Base-by-base conservation (phyloP, 2,329 filamentous ascomycete species). In the Cercospora janseana region DNA sequence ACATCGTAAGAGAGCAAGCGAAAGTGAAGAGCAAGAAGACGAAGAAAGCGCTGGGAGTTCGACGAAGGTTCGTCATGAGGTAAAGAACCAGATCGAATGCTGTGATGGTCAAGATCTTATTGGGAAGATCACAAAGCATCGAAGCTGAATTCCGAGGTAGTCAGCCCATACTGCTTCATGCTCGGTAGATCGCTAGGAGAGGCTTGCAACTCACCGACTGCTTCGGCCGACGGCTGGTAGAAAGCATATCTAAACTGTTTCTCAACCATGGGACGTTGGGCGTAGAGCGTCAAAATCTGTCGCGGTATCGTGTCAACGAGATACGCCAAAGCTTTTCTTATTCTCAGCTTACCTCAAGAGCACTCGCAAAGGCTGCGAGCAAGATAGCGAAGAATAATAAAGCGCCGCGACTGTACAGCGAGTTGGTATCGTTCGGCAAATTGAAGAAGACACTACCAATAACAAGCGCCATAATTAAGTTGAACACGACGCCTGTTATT, bases 291-390 rank as follows among this genome's bases (percentile, higher is more conserved):
- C 29, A 32, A 32, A 32, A 32, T 32, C 29, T 32, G 29, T 32
- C n/a, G 29, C 9, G 29, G 29, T 32, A 32, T 12, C n/a, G 29
- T 32, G n/a, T 32, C 29, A 32, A 32, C 29, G 3, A 13, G 7
- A 32, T n/a, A 32, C 16, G 8, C 29, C 29, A 12, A 12, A 74
- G 65, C 51, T 75, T 71, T 4, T 66, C 66, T 52, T 75, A 76
- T 4, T 75, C 62, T 1, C 86, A 88, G 35, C 92, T 72, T 66
- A 95, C 92, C 59, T 85, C 82, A 1, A 74, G 71, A 42, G 83
- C 78, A 7, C 79, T 75, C 0, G 72, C 75, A 16, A 84, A 66
- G 2, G 80, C 80, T 55, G 81, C 83, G 57, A 83, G 71, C 3
- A 85, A 66, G 21, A 83, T 67, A 2, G 79, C 79, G 55, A 83